These are phyloP conservation scores for Sporothrix luriei DNA, from an alignment of 2,329 filamentous ascomycete species.

Conservation along the genomic window DNA sequence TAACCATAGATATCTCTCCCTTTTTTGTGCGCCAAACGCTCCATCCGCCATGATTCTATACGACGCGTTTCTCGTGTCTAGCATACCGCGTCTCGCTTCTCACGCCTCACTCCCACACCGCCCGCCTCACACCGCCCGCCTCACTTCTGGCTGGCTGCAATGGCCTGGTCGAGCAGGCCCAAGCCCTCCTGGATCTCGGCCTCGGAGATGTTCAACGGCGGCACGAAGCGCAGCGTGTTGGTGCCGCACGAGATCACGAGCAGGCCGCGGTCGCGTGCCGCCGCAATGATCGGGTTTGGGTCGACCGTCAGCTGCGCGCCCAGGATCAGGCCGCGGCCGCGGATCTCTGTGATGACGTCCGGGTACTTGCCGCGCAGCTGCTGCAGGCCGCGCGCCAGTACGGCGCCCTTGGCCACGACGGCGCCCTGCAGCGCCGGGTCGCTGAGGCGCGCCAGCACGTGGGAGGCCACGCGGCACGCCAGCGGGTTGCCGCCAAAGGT, in stretches of 20 bases:
- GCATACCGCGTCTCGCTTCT: background rate
- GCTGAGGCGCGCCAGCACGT: slow-evolving; percentile 77
- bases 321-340: slow-evolving; percentile 82
- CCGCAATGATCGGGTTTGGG: slow-evolving; percentile 74
- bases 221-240: slow-evolving; percentile 91
- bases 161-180: slow-evolving; percentile 70
- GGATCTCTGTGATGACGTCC: slow-evolving; percentile 71
- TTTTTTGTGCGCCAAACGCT: slow-evolving; percentile 20
- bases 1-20: background rate
- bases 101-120: background rate
- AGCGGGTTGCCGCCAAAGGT: slow-evolving; percentile 94
- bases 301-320: slow-evolving; percentile 80
- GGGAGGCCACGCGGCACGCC: slow-evolving; percentile 78
- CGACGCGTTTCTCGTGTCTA: background rate
- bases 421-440: slow-evolving; percentile 68
- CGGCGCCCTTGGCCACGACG: slow-evolving; percentile 66
- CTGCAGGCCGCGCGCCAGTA: slow-evolving; percentile 55
- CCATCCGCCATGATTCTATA: background rate
- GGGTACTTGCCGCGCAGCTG: slow-evolving; percentile 59
- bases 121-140: background rate
- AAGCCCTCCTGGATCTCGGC: slow-evolving; percentile 79
- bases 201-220: slow-evolving; percentile 77
- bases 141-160: slow-evolving; percentile 47
- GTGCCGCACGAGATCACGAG: slow-evolving; percentile 90
- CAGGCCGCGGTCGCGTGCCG: slow-evolving; percentile 82